Evolutionary conservation across 2,329 filamentous ascomycete species (phyloP).

Genomic region (Penicillium sp.): DNA sequence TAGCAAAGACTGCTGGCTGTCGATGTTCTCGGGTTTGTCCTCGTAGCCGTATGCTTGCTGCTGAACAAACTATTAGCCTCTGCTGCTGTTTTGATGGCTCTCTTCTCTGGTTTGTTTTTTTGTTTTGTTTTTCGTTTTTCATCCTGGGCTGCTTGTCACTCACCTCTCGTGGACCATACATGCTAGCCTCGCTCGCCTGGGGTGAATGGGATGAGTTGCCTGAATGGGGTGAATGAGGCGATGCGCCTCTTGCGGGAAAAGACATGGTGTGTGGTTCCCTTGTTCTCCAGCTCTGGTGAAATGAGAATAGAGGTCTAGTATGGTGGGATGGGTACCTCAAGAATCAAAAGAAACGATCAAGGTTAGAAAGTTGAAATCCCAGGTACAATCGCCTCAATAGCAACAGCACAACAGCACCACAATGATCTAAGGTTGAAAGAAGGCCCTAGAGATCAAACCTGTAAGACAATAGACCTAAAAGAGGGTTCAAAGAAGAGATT

Average conservation of each 20-base stretch:
- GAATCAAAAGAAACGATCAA: background rate
- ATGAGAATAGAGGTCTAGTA: background rate
- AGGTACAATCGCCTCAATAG: background rate
- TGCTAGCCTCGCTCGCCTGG: constrained; percentile 17
- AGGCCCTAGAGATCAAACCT: background rate
- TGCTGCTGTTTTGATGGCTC: background rate
- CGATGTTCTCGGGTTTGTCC: constrained; percentile 21
- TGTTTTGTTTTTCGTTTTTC: too few species aligned
- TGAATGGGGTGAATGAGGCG: constrained; percentile 21
- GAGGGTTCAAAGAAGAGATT: background rate
- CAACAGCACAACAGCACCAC: background rate
- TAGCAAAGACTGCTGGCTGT: constrained; percentile 28
- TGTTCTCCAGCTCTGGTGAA: background rate
- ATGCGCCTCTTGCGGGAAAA: constrained; percentile 17
- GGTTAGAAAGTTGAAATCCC: background rate
- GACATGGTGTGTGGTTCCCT: constrained; percentile 20
- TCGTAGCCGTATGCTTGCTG: constrained; percentile 21
- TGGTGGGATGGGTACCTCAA: background rate
- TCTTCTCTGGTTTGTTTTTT: constrained; percentile 3
- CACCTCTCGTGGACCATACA: constrained; percentile 16
- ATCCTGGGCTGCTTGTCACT: background rate
- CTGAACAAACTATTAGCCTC: constrained; percentile 1
- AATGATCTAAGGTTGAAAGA: background rate
- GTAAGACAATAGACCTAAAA: background rate
- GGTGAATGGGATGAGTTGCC: constrained; percentile 20